These are phyloP conservation scores for Quercus parvula DNA, from an alignment of 306 rosid species.

Conservation along the genomic window DNA sequence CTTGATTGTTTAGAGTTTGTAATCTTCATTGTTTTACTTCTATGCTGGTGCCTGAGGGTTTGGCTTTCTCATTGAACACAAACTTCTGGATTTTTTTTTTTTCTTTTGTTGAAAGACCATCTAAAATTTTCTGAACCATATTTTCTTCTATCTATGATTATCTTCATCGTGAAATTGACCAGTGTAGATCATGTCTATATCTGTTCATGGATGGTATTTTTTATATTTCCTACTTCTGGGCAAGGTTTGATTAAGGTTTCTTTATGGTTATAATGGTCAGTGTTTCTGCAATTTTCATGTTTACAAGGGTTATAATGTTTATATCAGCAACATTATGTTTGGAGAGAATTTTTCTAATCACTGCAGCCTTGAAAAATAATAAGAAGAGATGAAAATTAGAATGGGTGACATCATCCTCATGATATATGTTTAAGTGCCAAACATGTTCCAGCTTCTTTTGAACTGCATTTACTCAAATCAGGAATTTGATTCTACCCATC, in stretches of 20 bases:
- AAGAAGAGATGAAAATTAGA: not conserved
- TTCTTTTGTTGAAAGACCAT: not conserved
- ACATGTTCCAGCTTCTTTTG: slow-evolving; percentile 2
- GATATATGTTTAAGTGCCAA: not conserved
- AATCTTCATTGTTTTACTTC: not conserved
- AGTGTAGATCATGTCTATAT: not conserved
- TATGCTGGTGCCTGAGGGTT: not conserved
- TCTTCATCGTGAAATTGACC: not conserved
- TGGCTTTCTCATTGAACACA: not conserved
- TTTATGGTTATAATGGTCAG: not conserved
- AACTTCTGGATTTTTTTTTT: not conserved
- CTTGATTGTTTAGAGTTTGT: not conserved
- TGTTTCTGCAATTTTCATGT: not conserved
- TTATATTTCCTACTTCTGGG: too few species aligned
- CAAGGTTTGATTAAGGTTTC: not conserved
- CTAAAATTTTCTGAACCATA: not conserved
- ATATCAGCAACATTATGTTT: not conserved
- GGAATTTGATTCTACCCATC: not conserved
- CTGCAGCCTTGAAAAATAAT: not conserved
- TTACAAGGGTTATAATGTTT: not conserved
- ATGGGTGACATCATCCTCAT: not conserved
- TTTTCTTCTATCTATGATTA: not conserved
- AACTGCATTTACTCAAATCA: slow-evolving; percentile 1
- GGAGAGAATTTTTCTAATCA: not conserved
- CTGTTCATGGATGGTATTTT: too few species aligned